Percentiles rank a stretch among this genome's conserved stretches.
These are phyloP conservation scores for Aspergillus ibericus DNA, from an alignment of 2,329 filamentous ascomycete species.

Conservation along the genomic window DNA sequence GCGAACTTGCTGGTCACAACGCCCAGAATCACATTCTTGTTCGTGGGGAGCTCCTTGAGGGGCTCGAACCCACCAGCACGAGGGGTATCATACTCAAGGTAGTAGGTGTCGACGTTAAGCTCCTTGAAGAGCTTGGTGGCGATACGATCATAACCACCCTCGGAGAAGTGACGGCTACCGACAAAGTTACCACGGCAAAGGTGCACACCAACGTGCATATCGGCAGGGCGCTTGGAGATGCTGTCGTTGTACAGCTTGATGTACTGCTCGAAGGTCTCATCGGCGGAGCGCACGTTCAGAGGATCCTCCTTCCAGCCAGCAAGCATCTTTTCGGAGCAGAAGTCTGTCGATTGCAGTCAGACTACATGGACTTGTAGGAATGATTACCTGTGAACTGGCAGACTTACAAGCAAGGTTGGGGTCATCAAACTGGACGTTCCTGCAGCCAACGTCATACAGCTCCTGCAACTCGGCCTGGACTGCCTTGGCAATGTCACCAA, in stretches of 20 bases:
- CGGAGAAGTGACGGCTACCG: conserved; percentile 64
- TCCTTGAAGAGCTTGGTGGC: conserved; percentile 65
- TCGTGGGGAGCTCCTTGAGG: conserved; percentile 58
- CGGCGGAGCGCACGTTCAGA: conserved; percentile 66
- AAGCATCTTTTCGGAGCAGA: conserved; percentile 72
- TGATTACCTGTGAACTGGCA: conserved; percentile 36
- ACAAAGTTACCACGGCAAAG: conserved; percentile 69
- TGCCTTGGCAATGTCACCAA: conserved; percentile 64
- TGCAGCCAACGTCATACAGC: conserved; percentile 62
- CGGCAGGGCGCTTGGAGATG: conserved; percentile 61
- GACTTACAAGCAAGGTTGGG: conserved; percentile 65
- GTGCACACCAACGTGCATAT: conserved; percentile 76
- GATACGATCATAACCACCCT: conserved; percentile 67
- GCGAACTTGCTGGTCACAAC: conserved; percentile 65
- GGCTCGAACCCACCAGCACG: conserved; percentile 67
- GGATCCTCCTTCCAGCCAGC: conserved; percentile 67
- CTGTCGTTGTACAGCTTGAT: conserved; percentile 75
- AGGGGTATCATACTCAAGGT: conserved; percentile 68
- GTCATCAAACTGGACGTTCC: conserved; percentile 69
- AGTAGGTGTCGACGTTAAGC: conserved; percentile 66
- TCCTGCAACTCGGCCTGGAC: conserved; percentile 64
- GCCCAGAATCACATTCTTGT: conserved; percentile 65
- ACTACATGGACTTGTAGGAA: no score
- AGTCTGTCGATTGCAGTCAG: conserved; percentile 51
- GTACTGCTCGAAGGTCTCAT: conserved; percentile 72